Base-by-base conservation (phyloP, 768 basidiomycete species). In the Lentinula sp. region DNA sequence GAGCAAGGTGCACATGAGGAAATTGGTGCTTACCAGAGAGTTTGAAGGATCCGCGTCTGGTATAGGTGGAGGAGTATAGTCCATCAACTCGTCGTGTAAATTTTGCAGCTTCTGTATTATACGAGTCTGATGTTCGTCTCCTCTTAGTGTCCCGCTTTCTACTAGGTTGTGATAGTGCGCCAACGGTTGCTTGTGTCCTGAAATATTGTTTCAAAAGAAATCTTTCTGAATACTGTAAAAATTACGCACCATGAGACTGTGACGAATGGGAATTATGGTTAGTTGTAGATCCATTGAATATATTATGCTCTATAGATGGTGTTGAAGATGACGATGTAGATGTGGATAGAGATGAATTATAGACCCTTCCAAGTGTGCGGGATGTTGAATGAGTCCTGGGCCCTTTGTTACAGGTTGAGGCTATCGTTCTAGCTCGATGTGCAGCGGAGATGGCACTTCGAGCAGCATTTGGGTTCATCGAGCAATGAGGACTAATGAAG, bases 51-150 rank as follows among this genome's bases (percentile, higher is more conserved):
- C 61, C 4, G 71, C 66, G 23, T 79, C 77, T 4, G 84, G 79
- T 65, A 92, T 76, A 43, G 74, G 74, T 3, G 90, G 90, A 10
- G 91, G 91, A 9, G 84, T 70, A 77, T 98, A 97, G 15, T 72
- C 67, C 55, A 79, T 70, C 55, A 99, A 77, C 52, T 84, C 77
- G 63, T 90, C 79, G 72, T 97, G 87, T 61, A 98, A 77, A 58
- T 81, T 74, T 74, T 98, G 90, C 16, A 99, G 80, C 64, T 87
- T 85, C 72, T 85, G 76, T 55, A 98, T 86, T 65, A 98, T 95
- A 35, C 82, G 81, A 32, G 85, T 85, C 72, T 99, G 96, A 75
- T 93, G 86, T 16, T 83, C 81, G 68, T 99, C 96, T 52, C 87
- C 80, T 23, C 82, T 81, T 56, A 99, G 75, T 3, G 79, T 71